Conservation (phyloP, 2,329 filamentous ascomycete genomes). For the Fusarium phyllophilum region DNA sequence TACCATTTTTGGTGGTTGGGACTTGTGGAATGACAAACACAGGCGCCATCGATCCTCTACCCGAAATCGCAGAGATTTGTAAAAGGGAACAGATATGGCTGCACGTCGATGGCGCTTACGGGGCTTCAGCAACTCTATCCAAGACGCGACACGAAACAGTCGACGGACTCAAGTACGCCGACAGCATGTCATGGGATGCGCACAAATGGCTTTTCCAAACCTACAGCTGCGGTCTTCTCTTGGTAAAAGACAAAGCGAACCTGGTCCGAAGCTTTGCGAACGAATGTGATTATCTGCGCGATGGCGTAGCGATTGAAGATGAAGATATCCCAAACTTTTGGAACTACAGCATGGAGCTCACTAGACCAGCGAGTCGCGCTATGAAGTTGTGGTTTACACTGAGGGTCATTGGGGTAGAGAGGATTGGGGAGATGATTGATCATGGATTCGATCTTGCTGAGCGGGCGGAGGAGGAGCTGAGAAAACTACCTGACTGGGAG, state of each 20-base stretch:
- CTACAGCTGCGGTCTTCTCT: constrained; percentile 38
- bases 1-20: constrained; percentile 21
- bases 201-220: constrained; percentile 46
- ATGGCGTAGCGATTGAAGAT: constrained; percentile 36
- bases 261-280: constrained; percentile 39
- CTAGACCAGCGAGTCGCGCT: constrained; percentile 30
- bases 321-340: constrained; percentile 43
- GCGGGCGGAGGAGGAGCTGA: constrained; percentile 31
- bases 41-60: constrained; percentile 13
- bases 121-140: constrained; percentile 37
- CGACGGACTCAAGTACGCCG: constrained; percentile 23
- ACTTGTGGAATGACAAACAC: constrained; percentile 33
- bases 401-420: constrained; percentile 34
- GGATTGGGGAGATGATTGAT: constrained; percentile 39
- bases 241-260: constrained; percentile 33
- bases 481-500: constrained; percentile 32
- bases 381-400: constrained; percentile 45
- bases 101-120: constrained; percentile 41
- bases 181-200: constrained; percentile 44
- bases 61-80: constrained; percentile 5
- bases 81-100: constrained; percentile 32
- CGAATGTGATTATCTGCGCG: constrained; percentile 40
- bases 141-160: constrained; percentile 12
- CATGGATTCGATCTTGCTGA: constrained; percentile 38
- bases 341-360: constrained; percentile 43